Conservation (phyloP, 352 stramenopile genomes). For the Pythium scleroteichum region DNA sequence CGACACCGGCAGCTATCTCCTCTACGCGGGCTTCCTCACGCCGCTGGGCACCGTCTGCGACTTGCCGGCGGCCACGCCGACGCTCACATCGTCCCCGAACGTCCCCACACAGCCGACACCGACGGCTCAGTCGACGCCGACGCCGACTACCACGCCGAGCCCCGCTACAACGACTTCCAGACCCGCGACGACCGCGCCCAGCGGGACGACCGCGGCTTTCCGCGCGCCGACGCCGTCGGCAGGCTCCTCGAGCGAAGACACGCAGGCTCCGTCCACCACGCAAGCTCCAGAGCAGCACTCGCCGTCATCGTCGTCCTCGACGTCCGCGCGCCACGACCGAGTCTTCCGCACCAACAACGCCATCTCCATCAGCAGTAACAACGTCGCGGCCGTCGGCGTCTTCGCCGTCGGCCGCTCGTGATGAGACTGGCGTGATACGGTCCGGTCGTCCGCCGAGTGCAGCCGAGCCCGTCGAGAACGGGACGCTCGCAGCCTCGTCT, state of each 20-base stretch:
- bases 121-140: background rate
- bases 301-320: no score
- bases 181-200: background rate
- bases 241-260: no score
- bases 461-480: no score
- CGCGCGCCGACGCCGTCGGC: no score
- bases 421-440: background rate
- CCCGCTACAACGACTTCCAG: background rate
- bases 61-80: background rate
- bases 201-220: background rate
- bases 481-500: no score
- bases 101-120: background rate
- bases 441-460: no score
- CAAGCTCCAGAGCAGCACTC: no score
- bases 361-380: no score
- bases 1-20: background rate
- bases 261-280: no score
- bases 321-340: no score
- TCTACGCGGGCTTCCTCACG: background rate
- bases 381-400: background rate
- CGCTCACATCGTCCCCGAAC: no score
- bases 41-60: background rate
- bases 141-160: background rate
- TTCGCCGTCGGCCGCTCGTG: background rate
- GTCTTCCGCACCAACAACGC: no score